A percentile compares a stretch with the other conserved stretches of the same genome.
Evolutionary conservation across 1,284 basidiomycete species (phyloP).

Genomic region (Pholiota adiposa): DNA sequence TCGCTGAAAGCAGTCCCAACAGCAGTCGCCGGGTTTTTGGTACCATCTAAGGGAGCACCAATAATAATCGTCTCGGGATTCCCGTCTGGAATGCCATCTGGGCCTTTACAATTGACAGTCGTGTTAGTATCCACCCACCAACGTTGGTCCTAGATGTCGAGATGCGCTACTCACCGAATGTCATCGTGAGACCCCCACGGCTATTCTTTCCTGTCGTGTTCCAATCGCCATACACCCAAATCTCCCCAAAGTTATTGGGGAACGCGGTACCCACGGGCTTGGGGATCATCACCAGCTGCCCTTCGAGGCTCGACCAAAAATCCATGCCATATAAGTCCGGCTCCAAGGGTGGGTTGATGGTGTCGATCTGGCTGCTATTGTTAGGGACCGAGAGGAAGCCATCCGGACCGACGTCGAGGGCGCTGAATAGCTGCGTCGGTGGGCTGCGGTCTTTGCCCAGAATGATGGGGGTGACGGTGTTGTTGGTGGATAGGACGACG

Average conservation of each 20-base stretch:
- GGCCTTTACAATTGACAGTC: slow-evolving; percentile 31
- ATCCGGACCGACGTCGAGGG: slow-evolving; percentile 59
- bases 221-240: slow-evolving; percentile 67
- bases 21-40: slow-evolving; percentile 51
- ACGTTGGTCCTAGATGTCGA: background rate
- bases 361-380: slow-evolving; percentile 52
- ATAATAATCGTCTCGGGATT: slow-evolving; percentile 62
- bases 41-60: slow-evolving; percentile 57
- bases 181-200: slow-evolving; percentile 61
- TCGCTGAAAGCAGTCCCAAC: slow-evolving; percentile 53
- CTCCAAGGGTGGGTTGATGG: slow-evolving; percentile 49
- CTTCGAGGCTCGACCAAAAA: slow-evolving; percentile 69
- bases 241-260: slow-evolving; percentile 56
- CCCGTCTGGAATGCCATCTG: slow-evolving; percentile 52
- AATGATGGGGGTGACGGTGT: slow-evolving; percentile 51
- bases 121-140: background rate
- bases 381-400: slow-evolving; percentile 61
- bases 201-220: slow-evolving; percentile 57
- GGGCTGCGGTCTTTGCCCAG: slow-evolving; percentile 59
- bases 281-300: slow-evolving; percentile 58
- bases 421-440: slow-evolving; percentile 52
- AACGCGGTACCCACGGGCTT: slow-evolving; percentile 55
- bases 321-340: slow-evolving; percentile 60
- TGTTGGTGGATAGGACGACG: slow-evolving; percentile 47
- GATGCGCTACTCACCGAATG: slow-evolving; percentile 41